Base-by-base conservation (phyloP, 805 yeast species). In the Cyberlindnera euphorbiae region DNA sequence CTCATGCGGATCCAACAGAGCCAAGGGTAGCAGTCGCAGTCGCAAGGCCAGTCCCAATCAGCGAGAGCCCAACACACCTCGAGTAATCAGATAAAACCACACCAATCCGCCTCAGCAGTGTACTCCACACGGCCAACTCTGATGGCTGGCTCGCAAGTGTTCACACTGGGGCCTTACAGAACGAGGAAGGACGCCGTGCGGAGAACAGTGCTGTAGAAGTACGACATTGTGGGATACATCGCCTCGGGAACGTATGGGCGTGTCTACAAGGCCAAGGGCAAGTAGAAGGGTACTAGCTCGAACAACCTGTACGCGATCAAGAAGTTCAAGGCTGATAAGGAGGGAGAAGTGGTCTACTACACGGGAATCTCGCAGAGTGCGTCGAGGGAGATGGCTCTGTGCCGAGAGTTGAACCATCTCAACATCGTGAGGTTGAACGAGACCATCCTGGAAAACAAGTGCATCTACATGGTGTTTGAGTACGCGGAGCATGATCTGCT, bases 191-290 rank as follows among this genome's bases (percentile, higher is more conserved):
- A 87, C 54, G 59, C 71, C 17, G 61, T 73, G 11, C 63, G 96
- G 35, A 69, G 75, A 21, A 78, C 84, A 3, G 96, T 93, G 4
- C 63, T 87, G n/a, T 80, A 82, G 35, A 82, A 81, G 49, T 93
- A 89, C 60, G 89, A 82, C 44, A 82, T 93, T 41, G 62, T 88
- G 13, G 98, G 98, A 0, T 93, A 93, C 60, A 93, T 93, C 40
- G 98, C 98, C 1, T 96, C 98, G 0, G 98, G 98, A 26, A 93
- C 98, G 0, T 93, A 93, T 59, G 98, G 98, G 39, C 75, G 87
- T 40, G 96, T 87, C 16, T 93, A 88, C 65, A 90, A 93, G 56
- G 97, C 97, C 7, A 73, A 74, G 43, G 69, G 79, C 9, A 41
- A 52, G 28, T 50, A 16, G 8, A 10, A 6, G 7, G 11, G 17